Evolutionary conservation across 2,329 filamentous ascomycete species (phyloP), one percentile per base, ranked within the genome.

Genomic region (Xylariaceae sp.): DNA sequence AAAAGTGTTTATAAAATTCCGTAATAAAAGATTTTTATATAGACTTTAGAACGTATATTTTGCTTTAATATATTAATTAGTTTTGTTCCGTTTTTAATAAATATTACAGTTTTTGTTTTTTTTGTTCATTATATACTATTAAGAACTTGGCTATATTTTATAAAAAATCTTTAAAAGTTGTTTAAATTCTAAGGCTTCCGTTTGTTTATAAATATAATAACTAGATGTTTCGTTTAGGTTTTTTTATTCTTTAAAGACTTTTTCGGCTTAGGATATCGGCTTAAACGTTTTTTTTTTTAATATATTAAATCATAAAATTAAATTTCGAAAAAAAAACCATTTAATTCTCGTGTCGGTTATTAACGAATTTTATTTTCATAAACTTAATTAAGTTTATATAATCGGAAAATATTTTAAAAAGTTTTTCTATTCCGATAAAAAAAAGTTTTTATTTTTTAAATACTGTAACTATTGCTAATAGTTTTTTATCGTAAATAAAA

Each of bases 271-370:
- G 14, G 19, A 47, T 47, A 16, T 40, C 16, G 22, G 22, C 34
- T 47, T 47, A 31, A 41, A 40, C 39, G 6, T 47, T 47, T 40
- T 47, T 36, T 36, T 36, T 36, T 17, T 41, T 41, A 33, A 47
- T 47, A 47, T 41, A 47, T 31, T 31, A 47, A 22, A 47, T 47
- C 31, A 39, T 47, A 41, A 47, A 47, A 12, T 47, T 40, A 41
- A 47, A 47, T 41, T 47, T 18, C 9, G 33, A 36, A 28, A 47
- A 31, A 47, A 47, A 47, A 47, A 41, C 34, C 17, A 47, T 31
- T 18, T 41, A 41, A 5, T 47, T 36, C 14, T 36, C 14, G 14
- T 36, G 14, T 36, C 14, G 10, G 10, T 36, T 36, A 36, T 36
- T 36, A 36, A 36, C 14, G 14, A 36, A 10, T 36, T 36, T 36